Base-by-base conservation (phyloP, 208 protist species). In the Leishmania tropica region DNA sequence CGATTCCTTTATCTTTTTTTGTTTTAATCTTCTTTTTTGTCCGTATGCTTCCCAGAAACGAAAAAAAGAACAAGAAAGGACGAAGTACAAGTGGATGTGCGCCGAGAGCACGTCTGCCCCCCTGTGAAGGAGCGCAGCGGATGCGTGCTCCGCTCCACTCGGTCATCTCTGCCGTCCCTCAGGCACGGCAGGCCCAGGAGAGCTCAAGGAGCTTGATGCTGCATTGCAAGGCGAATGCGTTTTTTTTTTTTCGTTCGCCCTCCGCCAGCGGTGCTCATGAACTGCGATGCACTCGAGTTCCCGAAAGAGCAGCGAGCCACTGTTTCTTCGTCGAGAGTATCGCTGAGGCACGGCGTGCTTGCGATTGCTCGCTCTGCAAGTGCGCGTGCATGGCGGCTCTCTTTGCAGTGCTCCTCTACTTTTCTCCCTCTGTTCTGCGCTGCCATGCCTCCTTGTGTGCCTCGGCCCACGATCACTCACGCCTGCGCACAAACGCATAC, bases 11-110 rank as follows among this genome's bases (percentile, higher is more conserved):
- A 42, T 42, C 40, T 42, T 42, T 42, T 42, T 42, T 37, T 1
- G 35, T 70, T 70, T 45, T 70, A 28, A 70, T 70, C 78, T 71
- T 45, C 5, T 76, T 24, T 75, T 47, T 79, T 51, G 35, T 54
- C 11, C 21, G 62, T 42, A 42, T 70, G 17, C 13, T 17, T 45
- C n/a, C n/a, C n/a, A 6, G 40, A 42, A 42, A 42, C 40, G 40
- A 42, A 42, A 42, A 24, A 45, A 70, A 70, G 37, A 70, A 45
- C 17, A 70, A 0, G 15, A 70, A 31, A 70, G 1, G 8, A 35
- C 21, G 8, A 67, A 67, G 35, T 68, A 31, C 62, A 40, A 19
- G 64, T 40, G 42, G 4, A 70, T 45, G 0, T 70, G 64, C 17
- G 15, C 6, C n/a, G 31, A 35, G 64, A 7, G n/a, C 35, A 21